These are phyloP conservation scores for Mangifera indica DNA, from an alignment of 345 rosid species.

Conservation along the genomic window DNA sequence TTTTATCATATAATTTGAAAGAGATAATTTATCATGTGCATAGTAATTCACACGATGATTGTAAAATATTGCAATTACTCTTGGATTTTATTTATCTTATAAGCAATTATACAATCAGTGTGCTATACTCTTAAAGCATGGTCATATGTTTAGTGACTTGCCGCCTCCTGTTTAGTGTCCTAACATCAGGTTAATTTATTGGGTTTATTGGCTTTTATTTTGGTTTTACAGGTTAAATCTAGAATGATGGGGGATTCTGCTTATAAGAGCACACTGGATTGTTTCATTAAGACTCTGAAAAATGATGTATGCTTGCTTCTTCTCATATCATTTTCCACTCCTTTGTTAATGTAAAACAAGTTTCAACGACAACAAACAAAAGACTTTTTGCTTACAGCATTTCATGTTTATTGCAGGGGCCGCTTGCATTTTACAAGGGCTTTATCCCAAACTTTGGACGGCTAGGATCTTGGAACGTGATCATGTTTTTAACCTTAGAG, in stretches of 20 bases:
- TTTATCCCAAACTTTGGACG: conserved; percentile 93
- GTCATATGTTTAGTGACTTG: background rate
- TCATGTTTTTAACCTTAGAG: conserved; percentile 94
- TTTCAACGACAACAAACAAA: too few relatives aligned
- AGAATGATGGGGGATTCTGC: conserved; percentile 99
- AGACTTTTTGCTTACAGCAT: conserved; percentile 1
- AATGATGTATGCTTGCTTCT: conserved; percentile 57
- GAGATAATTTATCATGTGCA: background rate
- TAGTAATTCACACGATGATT: background rate
- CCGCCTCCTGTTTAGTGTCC: background rate
- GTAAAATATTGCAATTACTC: background rate
- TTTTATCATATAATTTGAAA: conserved; percentile 7
- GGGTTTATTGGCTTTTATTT: background rate
- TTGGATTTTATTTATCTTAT: background rate
- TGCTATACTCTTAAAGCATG: background rate
- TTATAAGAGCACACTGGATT: conserved; percentile 88
- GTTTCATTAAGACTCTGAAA: conserved; percentile 87
- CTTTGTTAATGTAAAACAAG: conserved; percentile 16
- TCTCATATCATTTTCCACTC: conserved; percentile 5
- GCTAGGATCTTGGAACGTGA: conserved; percentile 97
- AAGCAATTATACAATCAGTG: background rate
- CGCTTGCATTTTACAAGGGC: conserved; percentile 87
- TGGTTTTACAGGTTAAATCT: conserved; percentile 71
- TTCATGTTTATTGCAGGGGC: conserved; percentile 54
- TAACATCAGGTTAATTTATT: conserved; percentile 14